These are phyloP conservation scores for Zygosaccharomyces gambellarensis DNA, from an alignment of 805 yeast genomes.

Conservation along the genomic window DNA sequence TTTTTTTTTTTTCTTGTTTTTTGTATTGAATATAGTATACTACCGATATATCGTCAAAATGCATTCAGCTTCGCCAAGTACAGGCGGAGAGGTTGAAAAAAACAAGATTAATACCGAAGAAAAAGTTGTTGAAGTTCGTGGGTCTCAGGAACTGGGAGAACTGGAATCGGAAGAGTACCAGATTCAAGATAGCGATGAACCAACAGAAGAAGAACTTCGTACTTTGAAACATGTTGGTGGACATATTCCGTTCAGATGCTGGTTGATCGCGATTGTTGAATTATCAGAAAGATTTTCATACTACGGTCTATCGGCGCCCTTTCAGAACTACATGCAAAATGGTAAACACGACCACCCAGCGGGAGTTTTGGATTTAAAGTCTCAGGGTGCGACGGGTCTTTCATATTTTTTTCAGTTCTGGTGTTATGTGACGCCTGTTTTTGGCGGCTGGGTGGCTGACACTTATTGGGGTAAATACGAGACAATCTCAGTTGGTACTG, in stretches of 20 bases:
- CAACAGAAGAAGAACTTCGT: conserved; percentile 31
- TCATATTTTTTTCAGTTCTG: conserved; percentile 75
- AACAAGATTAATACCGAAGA: conserved; percentile 4
- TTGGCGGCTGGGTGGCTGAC: conserved; percentile 74
- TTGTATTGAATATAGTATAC: too few relatives aligned
- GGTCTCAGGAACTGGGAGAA: not conserved
- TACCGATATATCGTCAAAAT: not conserved
- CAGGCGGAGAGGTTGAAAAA: conserved; percentile 27
- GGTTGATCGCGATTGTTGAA: conserved; percentile 61
- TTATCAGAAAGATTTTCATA: conserved; percentile 77
- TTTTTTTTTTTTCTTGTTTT: too few relatives aligned
- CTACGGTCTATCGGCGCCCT: conserved; percentile 72
- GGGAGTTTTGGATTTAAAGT: conserved; percentile 59
- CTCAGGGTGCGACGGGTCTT: conserved; percentile 63
- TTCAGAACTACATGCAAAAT: conserved; percentile 74
- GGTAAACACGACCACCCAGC: conserved; percentile 38
- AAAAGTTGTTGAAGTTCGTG: conserved; percentile 2
- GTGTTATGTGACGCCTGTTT: conserved; percentile 75
- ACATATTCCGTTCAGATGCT: conserved; percentile 44
- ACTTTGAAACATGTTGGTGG: conserved; percentile 37
- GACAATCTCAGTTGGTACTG: conserved; percentile 58
- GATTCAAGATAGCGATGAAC: conserved; percentile 13
- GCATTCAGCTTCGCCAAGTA: not conserved
- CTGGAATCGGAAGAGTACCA: not conserved
- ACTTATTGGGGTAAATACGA: conserved; percentile 67